Evolutionary conservation across 2,329 filamentous ascomycete species (phyloP), one percentile per base, ranked within the genome.

Genomic region (Diaporthe sp.): DNA sequence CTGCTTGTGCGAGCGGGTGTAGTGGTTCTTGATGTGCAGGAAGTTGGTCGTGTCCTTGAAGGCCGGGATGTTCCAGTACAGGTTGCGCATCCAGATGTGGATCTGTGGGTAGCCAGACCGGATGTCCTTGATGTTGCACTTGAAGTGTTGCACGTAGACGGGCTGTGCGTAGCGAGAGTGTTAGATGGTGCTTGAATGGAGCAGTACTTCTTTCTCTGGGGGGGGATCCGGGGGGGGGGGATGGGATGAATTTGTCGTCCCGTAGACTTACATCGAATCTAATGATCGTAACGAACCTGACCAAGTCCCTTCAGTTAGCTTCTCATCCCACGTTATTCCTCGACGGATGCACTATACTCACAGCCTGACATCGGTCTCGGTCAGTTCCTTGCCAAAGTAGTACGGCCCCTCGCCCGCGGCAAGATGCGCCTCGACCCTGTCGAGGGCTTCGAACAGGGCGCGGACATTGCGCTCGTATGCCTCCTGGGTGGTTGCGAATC

Each of bases 1-100:
- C 85, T 93, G 88, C 13, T 86, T 87, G 79, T 92, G 89, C 77
- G 88, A 91, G 78, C 87, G 85, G 75, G 90, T 91, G 81, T 90
- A 91, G 82, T 92, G 91, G 82, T 87, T 93, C 90, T 97, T 98
- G 86, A 98, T 98, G 85, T 99, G 97, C 83, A 97, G 91, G 82
- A 97, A 98, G 83, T 98, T 90, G 30, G 96, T 97, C 75, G 95
- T 97, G 69, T 94, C 90, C 76, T 87, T 86, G 85, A 97, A 98
- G 3, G 94, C 95, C 0, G 91, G 87, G 32, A 91, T 82, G 78
- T 93, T 92, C 95, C 95, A 98, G 86, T 98, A 98, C 78, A 97
- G 85, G 80, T 92, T 89, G 72, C 94, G 89, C 85, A 98, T 83
- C 95, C 96, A 98, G 58, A 85, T 86, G 85, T 98, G 94, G 74